Conservation (phyloP, 129 eudicot species). For the carrot (Daucus carota) region DNA sequence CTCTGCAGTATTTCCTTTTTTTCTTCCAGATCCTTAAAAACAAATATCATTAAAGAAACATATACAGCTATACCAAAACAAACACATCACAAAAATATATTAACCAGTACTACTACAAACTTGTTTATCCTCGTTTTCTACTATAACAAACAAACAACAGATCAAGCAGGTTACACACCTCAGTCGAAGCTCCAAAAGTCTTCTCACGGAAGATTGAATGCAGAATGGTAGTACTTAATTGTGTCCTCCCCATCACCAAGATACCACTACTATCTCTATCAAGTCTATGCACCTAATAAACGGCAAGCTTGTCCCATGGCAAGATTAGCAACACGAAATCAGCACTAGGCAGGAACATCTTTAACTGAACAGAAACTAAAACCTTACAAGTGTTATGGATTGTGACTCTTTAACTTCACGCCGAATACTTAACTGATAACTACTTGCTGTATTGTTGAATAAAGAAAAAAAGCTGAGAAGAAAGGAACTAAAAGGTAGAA, state of each 20-base stretch:
- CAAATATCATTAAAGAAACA: background rate
- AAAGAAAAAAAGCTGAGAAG: background rate
- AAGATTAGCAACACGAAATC: constrained; percentile 29
- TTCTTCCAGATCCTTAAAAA: constrained; percentile 40
- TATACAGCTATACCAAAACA: background rate
- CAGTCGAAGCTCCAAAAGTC: constrained; percentile 52
- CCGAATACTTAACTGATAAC: background rate
- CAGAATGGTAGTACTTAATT: constrained; percentile 63
- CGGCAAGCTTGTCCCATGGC: constrained; percentile 34
- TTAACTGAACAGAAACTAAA: background rate
- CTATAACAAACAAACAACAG: constrained; percentile 2
- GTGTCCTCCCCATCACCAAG: constrained; percentile 94
- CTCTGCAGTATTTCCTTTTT: constrained; percentile 50
- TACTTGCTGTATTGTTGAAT: background rate
- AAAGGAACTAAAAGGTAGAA: background rate
- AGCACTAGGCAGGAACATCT: constrained; percentile 13
- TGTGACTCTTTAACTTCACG: background rate
- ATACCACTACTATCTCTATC: constrained; percentile 98
- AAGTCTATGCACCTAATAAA: constrained; percentile 91
- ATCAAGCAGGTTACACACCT: constrained; percentile 37
- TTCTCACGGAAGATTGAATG: constrained; percentile 94
- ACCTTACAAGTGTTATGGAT: background rate
- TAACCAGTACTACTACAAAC: constrained; percentile 6
- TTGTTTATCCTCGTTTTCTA: background rate
- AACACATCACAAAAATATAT: background rate